A percentile compares a stretch with the other conserved stretches of the same genome.
phyloP scores from a whole-genome alignment of 1,284 basidiomycete genomes.

The Cutaneotrichosporon cavernicola region DNA sequence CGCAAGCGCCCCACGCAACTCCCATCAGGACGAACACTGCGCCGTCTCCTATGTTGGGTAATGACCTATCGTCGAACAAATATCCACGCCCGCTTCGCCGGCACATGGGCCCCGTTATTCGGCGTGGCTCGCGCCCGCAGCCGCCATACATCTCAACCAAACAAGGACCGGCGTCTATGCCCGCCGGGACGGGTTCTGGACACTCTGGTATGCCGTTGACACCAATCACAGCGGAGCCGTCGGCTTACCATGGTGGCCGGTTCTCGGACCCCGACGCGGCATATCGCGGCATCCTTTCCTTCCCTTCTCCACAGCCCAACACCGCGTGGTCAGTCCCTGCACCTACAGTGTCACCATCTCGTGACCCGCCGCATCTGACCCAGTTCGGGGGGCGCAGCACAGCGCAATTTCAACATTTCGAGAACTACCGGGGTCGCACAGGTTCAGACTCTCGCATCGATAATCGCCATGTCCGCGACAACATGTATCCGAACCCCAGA shows the following conservation, averaged over 20 bases:
- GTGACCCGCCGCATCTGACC: not conserved
- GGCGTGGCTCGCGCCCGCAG: not conserved
- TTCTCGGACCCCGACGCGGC: slow-evolving; percentile 27
- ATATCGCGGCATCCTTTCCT: slow-evolving; percentile 27
- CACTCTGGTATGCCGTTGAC: slow-evolving; percentile 1
- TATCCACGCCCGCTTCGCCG: not conserved
- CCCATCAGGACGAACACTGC: not conserved
- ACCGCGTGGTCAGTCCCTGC: slow-evolving; percentile 10
- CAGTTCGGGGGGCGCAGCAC: no score
- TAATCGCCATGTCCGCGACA: not conserved
- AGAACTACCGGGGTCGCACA: slow-evolving; percentile 14
- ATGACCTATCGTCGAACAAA: not conserved
- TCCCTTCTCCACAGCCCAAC: slow-evolving; percentile 37
- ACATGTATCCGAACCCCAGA: not conserved
- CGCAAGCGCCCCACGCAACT: not conserved
- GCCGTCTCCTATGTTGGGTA: not conserved
- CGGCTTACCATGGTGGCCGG: not conserved
- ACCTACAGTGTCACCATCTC: slow-evolving; percentile 2
- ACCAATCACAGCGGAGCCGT: not conserved
- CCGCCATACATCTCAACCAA: slow-evolving; percentile 4
- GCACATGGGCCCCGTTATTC: not conserved
- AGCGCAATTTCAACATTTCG: not conserved
- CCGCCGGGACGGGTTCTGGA: not conserved
- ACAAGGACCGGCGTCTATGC: not conserved
- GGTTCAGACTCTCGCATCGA: slow-evolving; percentile 30